phyloP scores from a whole-genome alignment of 148 eudicot species.

The Heliosperma pusillum region DNA sequence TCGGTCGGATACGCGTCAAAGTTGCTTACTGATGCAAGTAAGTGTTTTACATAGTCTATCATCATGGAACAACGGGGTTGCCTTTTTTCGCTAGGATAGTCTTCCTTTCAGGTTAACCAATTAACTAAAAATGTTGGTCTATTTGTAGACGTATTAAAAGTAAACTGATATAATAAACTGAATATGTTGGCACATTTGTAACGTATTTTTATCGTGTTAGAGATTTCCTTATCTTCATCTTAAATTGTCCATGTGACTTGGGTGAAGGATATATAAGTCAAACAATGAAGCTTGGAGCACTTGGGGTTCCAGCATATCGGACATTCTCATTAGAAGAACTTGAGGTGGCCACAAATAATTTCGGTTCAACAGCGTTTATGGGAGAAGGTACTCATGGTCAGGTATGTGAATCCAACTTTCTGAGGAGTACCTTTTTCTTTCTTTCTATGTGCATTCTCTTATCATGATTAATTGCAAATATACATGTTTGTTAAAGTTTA shows the following conservation, averaged over 20 bases:
- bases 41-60: constrained; percentile 11
- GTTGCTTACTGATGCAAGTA: constrained; percentile 70
- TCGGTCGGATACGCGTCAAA: constrained; percentile 52
- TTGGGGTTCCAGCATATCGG: constrained; percentile 70
- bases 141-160: neutral
- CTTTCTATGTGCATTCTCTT: neutral
- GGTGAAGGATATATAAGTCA: constrained; percentile 70
- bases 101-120: too few species aligned
- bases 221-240: neutral
- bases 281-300: constrained; percentile 76
- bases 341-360: constrained; percentile 76
- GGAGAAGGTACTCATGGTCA: constrained; percentile 84
- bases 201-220: neutral
- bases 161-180: neutral
- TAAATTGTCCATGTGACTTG: neutral
- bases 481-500: too few species aligned
- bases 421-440: neutral
- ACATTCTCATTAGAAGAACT: constrained; percentile 80
- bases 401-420: constrained; percentile 37
- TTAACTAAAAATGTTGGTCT: too few species aligned
- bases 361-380: constrained; percentile 65
- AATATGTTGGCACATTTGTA: neutral
- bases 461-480: too few species aligned
- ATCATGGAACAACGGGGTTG: too few species aligned
- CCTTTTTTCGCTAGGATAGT: too few species aligned